Conservation (phyloP, 768 basidiomycete species). For the Asterophora lycoperdoides region DNA sequence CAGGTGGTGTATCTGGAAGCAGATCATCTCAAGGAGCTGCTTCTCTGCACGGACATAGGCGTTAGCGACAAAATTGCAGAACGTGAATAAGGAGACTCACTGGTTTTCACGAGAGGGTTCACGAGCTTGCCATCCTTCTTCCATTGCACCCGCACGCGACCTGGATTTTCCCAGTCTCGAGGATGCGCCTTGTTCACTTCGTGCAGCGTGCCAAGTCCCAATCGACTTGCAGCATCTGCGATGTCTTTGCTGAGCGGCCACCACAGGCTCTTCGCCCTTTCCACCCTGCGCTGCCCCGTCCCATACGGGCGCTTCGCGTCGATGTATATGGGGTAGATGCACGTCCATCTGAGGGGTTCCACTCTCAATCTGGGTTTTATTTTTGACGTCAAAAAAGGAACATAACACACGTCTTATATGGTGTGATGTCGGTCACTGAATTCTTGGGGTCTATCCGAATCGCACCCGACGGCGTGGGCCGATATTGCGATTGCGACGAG, state of each 20-base stretch:
- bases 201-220: slow-evolving; percentile 79
- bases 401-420: slow-evolving; percentile 71
- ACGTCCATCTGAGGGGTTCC: slow-evolving; percentile 70
- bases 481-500: slow-evolving; percentile 28
- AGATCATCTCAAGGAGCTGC: slow-evolving; percentile 70
- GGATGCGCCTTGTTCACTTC: slow-evolving; percentile 92
- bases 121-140: slow-evolving; percentile 72
- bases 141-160: slow-evolving; percentile 90
- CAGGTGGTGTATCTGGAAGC: slow-evolving; percentile 63
- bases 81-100: slow-evolving; percentile 39
- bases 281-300: slow-evolving; percentile 77
- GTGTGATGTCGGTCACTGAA: slow-evolving; percentile 67
- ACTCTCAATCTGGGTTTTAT: slow-evolving; percentile 9
- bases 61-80: background rate
- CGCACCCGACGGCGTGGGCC: slow-evolving; percentile 21
- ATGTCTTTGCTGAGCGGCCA: slow-evolving; percentile 96
- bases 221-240: slow-evolving; percentile 69
- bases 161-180: slow-evolving; percentile 97
- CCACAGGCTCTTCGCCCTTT: slow-evolving; percentile 78
- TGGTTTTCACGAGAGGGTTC: slow-evolving; percentile 69
- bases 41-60: slow-evolving; percentile 50
- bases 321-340: slow-evolving; percentile 94
- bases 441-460: slow-evolving; percentile 27
- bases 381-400: slow-evolving; percentile 14
- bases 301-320: slow-evolving; percentile 91